Base-by-base conservation (phyloP, 345 rosid species). In the Aethionema arabicum region DNA sequence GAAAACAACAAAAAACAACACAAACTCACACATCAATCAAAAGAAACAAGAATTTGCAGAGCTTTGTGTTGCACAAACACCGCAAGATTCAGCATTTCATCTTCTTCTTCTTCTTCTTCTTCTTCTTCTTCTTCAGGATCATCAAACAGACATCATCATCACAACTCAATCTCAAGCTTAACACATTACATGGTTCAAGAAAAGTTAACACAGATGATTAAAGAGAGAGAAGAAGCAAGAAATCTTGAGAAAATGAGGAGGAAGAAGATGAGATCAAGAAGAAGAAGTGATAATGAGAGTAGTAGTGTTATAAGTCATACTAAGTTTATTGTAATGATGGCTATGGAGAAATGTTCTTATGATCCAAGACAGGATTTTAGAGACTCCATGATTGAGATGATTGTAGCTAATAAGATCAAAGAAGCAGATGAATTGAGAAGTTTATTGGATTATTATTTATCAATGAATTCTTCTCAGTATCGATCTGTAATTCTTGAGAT, bases 101-200 rank as follows among this genome's bases (percentile, higher is more conserved):
- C 91, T 3, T 63, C 73, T 49, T 42, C n/a, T n/a, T n/a, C n/a
- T n/a, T n/a, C n/a, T n/a, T n/a, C n/a, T n/a, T 12, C 40, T 37
- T 10, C 45, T 2, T 43, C 47, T 43, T 47, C 68, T 21, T 75
- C 91, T 6, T 77, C 90, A 0, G 81, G 74, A 67, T 88, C 82
- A 72, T 39, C 61, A 38, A 51, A 65, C 33, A 53, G 41, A 16
- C 59, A 51, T 7, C 31, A 71, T 32, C 74, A 75, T 30, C 68
- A 79, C 32, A 70, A 80, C 5, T 73, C 89, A 0, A 58, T 88
- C 66, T 88, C 98, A 13, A 91, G 87, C 80, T 65, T 91, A 12
- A 57, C 92, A 33, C 98, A 88, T 57, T 87, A 84, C 58, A 82
- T 88, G 93, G 92, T 90, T 51, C 97, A 90, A 40, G 88, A 90